Conservation (phyloP, 202 grass and related monocot species). For the Bolboschoenoplectus hybrid region DNA sequence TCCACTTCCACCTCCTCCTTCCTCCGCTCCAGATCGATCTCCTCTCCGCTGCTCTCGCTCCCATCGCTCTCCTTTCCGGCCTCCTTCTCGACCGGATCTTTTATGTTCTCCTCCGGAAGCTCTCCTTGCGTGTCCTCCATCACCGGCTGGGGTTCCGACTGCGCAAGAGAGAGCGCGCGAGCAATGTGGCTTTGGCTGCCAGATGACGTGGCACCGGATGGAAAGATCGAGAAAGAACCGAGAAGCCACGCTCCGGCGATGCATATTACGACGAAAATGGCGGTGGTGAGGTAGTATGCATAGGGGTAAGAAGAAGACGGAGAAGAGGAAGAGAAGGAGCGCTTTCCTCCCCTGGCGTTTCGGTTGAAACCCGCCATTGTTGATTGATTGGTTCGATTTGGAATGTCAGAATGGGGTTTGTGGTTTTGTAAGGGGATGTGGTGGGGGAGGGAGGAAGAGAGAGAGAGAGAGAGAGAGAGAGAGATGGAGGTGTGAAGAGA, state of each 20-base stretch:
- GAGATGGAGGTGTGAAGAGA: neutral
- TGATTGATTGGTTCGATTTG: neutral
- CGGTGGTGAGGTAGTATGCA: conserved; percentile 80
- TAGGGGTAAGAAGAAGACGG: conserved; percentile 50
- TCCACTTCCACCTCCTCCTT: conserved; percentile 36
- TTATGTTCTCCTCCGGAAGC: conserved; percentile 26
- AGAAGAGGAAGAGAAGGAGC: conserved; percentile 34
- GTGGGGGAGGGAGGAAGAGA: neutral
- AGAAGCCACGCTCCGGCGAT: conserved; percentile 76
- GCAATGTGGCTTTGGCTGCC: neutral
- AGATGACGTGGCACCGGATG: conserved; percentile 8
- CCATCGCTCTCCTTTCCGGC: conserved; percentile 20
- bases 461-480: neutral
- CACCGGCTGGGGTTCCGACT: conserved; percentile 38
- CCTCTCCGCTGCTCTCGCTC: conserved; percentile 35
- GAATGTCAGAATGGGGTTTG: neutral
- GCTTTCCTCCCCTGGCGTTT: conserved; percentile 44
- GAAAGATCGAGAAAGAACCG: conserved; percentile 50
- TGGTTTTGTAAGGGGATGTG: neutral
- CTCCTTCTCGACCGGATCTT: neutral
- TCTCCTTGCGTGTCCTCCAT: conserved; percentile 40
- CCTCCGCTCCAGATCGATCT: conserved; percentile 30
- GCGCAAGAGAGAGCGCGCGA: conserved; percentile 45
- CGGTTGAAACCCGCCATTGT: conserved; percentile 54
- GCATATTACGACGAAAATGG: conserved; percentile 72